A percentile compares a stretch with the other conserved stretches of the same genome.
Evolutionary conservation across 495 filamentous ascomycete species (phyloP).

Genomic region (Penicillium paradoxum): DNA sequence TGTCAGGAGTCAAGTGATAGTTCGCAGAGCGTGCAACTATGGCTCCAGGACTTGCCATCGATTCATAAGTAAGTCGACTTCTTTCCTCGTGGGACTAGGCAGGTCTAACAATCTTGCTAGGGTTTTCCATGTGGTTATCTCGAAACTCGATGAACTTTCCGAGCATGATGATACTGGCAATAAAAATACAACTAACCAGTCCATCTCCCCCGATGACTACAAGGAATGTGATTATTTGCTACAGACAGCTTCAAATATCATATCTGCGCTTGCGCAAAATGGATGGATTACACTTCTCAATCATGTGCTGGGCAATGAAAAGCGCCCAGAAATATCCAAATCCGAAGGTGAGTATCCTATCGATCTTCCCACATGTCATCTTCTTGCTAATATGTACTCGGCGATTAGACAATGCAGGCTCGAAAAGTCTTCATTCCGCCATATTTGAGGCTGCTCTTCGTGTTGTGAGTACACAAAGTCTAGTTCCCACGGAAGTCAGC

Average conservation of each 20-base stretch:
- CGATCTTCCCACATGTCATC: background rate
- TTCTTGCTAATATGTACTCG: slow-evolving; percentile 4
- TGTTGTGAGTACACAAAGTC: slow-evolving; percentile 25
- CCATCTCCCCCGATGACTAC: slow-evolving; percentile 54
- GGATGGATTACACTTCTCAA: slow-evolving; percentile 40
- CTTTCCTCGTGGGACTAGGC: background rate
- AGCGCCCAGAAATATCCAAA: slow-evolving; percentile 20
- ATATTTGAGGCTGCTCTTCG: slow-evolving; percentile 35
- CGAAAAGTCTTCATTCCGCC: slow-evolving; percentile 35
- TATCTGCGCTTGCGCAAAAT: slow-evolving; percentile 44
- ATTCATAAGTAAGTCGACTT: slow-evolving; percentile 34
- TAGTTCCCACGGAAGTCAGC: slow-evolving; percentile 6
- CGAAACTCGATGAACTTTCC: slow-evolving; percentile 36
- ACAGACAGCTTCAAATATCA: slow-evolving; percentile 65
- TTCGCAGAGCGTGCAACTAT: slow-evolving; percentile 70
- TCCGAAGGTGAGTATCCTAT: slow-evolving; percentile 30
- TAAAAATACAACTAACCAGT: slow-evolving; percentile 10
- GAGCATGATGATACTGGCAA: slow-evolving; percentile 20
- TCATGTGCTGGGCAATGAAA: slow-evolving; percentile 33
- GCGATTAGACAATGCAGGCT: slow-evolving; percentile 23
- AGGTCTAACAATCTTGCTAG: slow-evolving; percentile 26
- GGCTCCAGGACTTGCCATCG: slow-evolving; percentile 69
- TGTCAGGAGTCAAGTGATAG: slow-evolving; percentile 67
- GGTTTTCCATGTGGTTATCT: slow-evolving; percentile 38
- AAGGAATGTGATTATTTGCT: slow-evolving; percentile 76